Base-by-base conservation (phyloP, 2,329 filamentous ascomycete genomes). In the Ceratocystis colombiana region DNA sequence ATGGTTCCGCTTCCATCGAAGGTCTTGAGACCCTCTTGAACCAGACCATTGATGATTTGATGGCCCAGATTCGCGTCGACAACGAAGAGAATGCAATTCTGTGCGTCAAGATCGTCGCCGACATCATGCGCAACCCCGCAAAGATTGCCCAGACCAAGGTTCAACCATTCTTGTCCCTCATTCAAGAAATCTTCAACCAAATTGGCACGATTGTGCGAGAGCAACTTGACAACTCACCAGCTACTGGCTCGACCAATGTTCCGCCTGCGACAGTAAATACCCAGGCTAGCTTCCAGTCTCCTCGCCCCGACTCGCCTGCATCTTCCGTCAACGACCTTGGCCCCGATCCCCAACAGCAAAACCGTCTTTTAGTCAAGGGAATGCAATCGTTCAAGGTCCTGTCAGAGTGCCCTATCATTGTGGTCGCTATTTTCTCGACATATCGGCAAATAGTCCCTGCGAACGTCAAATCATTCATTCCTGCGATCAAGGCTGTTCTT, bases 371-470 rank as follows among this genome's bases (percentile, higher is more conserved):
- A 44, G 79, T 92, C 65, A 96, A 90, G 76, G 94, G 94, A 37
- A 96, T 96, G 90, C 90, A 96, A 74, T 99, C 94, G 0, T 99
- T 99, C 82, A 99, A 97, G 75, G 93, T 99, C 28, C 83, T 99
- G 3, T 91, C 93, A 1, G 94, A 99, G 75, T 99, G 94, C 71
- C 94, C 94, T 0, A 99, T 99, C 64, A 97, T 99, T 50, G 94
- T 99, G 2, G 94, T 99, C 0, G 97, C 93, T 3, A 90, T 99
- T 70, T 97, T 99, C 74, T 94, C 99, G 76, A 88, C 93, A 4
- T 94, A 99, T 72, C 85, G 92, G 62, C 80, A 77, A 61, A 88
- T 88, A 4, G 93, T 96, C 1, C 80, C 85, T 46, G 82, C 87
- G 66, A 96, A 96, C 72, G 92, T 99, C 63, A 91, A 89, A 76